Base-by-base conservation (phyloP, 78 protist species). In the Pelomyxa schiedti region DNA sequence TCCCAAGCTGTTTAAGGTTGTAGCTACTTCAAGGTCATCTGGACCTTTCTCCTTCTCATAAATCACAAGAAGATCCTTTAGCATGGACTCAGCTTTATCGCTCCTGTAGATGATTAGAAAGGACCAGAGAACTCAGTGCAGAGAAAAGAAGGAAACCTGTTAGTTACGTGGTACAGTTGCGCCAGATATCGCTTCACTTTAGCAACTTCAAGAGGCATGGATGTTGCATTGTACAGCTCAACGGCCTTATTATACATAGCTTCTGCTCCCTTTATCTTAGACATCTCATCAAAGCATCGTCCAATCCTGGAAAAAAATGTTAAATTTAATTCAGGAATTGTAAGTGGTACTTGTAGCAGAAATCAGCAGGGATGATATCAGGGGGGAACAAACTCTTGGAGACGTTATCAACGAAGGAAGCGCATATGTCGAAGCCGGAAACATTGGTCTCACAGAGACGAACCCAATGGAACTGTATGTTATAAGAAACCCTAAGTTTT, bases 191-290 rank as follows among this genome's bases (percentile, higher is more conserved):
- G 39, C 40, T 82, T 78, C 4, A 82, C 87, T 32, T 77, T 82
- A 38, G 87, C 87, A 67, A 81, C 87, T 3, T 82, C 87, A 9
- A 82, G 8, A 32, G 52, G 72, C 42, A 77, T 77, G 8, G 87
- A 69, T 16, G 22, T 69, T 22, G 42, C 77, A 6, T 41, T 42
- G 26, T 82, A 82, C 24, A 82, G 66, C 35, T 77, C 81, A 35
- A 77, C 63, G 42, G 83, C 77, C 36, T 77, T 76, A 2, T 16
- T 4, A 3, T 72, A 77, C 37, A 70, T 35, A 2, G 40, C 68
- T 32, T 77, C 82, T 2, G 87, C 37, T 58, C 83, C 87, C 26
- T 70, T 78, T 38, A 29, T 72, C 52, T 82, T 80, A 1, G 79
- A 53, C 4, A 82, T 40, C 30, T 82, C 87, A 26, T 82, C 87